Conservation (phyloP, 805 yeast species). For the Zygosaccharomyces kombuchaensis region DNA sequence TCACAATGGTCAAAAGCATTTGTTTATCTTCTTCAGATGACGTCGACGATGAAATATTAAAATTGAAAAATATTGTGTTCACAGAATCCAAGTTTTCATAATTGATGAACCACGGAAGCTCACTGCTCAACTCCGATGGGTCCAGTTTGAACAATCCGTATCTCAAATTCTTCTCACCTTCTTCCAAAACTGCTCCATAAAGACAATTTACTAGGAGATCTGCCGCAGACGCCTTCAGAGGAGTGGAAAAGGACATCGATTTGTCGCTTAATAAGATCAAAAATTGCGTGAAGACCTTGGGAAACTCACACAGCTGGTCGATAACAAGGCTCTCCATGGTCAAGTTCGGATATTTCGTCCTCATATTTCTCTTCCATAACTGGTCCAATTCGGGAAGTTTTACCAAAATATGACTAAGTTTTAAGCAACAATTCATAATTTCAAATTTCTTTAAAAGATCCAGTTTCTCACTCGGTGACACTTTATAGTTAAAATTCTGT, state of each 20-base stretch:
- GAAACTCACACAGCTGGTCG: conserved; percentile 25
- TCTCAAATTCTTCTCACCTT: conserved; percentile 39
- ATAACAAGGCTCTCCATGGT: conserved; percentile 26
- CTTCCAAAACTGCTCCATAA: conserved; percentile 34
- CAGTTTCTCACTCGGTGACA: conserved; percentile 39
- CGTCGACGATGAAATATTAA: conserved; percentile 24
- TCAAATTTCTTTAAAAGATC: conserved; percentile 39
- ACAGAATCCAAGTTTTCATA: conserved; percentile 38
- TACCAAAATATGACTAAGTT: conserved; percentile 36
- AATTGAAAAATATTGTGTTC: conserved; percentile 39
- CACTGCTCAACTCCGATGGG: conserved; percentile 26
- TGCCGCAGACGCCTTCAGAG: conserved; percentile 19
- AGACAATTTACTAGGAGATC: conserved; percentile 25
- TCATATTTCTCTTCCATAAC: conserved; percentile 14
- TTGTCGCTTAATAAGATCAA: conserved; percentile 18
- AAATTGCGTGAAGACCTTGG: conserved; percentile 24
- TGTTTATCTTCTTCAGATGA: conserved; percentile 14
- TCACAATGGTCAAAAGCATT: conserved; percentile 36
- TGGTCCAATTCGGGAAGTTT: conserved; percentile 7
- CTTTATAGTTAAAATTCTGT: conserved; percentile 40
- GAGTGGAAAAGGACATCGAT: conserved; percentile 9
- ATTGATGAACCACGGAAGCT: conserved; percentile 47
- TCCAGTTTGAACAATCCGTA: conserved; percentile 35
- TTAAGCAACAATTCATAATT: conserved; percentile 45
- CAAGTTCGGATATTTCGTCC: conserved; percentile 6